These are phyloP conservation scores for Hemisphaericaspora xylanilytica DNA, from an alignment of 1,139 yeast species.

Conservation along the genomic window DNA sequence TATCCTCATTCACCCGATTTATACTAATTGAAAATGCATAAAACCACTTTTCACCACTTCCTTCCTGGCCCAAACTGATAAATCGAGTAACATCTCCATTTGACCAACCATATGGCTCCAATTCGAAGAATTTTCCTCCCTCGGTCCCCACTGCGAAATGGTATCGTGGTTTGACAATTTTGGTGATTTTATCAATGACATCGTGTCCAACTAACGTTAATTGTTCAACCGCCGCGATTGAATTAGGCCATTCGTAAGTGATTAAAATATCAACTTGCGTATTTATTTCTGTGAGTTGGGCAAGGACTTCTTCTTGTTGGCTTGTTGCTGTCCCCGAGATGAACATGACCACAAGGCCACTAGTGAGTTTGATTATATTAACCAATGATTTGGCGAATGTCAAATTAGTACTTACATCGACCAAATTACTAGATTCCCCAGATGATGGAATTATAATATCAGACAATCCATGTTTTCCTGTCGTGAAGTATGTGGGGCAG, in stretches of 20 bases:
- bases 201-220: constrained; percentile 36
- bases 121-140: constrained; percentile 51
- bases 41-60: constrained; percentile 62
- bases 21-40: constrained; percentile 58
- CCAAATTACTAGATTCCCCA: constrained; percentile 6
- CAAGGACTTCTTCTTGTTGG: constrained; percentile 10
- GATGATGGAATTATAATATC: constrained; percentile 6
- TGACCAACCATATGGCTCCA: constrained; percentile 58
- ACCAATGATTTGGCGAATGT: constrained; percentile 20
- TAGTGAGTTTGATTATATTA: constrained; percentile 38
- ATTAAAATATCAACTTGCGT: constrained; percentile 51
- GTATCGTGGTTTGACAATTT: constrained; percentile 53
- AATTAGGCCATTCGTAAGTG: constrained; percentile 60
- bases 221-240: constrained; percentile 38
- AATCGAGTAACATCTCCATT: constrained; percentile 49
- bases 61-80: constrained; percentile 61
- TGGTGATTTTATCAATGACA: constrained; percentile 47
- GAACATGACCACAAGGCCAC: constrained; percentile 50
- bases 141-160: constrained; percentile 59
- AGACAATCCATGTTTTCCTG: constrained; percentile 21
- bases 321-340: constrained; percentile 27
- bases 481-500: constrained; percentile 31
- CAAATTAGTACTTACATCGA: constrained; percentile 22
- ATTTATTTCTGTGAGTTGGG: constrained; percentile 15
- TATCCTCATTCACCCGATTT: constrained; percentile 11